Evolutionary conservation across 139 green algal species (phyloP).

Genomic region (Volvox africanus): DNA sequence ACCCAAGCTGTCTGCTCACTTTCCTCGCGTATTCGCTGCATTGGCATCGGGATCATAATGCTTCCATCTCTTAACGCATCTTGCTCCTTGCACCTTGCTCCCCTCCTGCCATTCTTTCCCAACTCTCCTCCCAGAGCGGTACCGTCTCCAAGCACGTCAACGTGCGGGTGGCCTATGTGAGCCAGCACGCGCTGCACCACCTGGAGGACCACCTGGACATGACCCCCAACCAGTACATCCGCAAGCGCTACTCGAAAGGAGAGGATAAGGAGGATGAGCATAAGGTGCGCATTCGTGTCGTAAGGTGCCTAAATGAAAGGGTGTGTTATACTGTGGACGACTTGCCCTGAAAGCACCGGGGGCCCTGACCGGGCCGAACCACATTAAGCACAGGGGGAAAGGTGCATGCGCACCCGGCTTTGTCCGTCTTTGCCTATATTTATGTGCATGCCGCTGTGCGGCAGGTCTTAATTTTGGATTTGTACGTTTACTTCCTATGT

Average conservation of each 20-base stretch:
- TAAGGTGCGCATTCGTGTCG: conserved; percentile 42
- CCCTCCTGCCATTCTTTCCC: neutral
- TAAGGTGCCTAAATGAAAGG: too few relatives aligned
- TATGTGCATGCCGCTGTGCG: too few relatives aligned
- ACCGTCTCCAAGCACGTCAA: conserved; percentile 89
- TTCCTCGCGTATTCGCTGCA: neutral
- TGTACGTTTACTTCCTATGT: too few relatives aligned
- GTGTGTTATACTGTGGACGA: too few relatives aligned
- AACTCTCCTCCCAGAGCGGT: conserved; percentile 23
- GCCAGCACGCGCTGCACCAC: conserved; percentile 97
- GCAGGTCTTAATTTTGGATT: too few relatives aligned
- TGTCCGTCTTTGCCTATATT: too few relatives aligned
- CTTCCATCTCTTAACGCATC: neutral
- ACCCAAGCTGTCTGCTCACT: neutral
- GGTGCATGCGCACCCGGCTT: too few relatives aligned
- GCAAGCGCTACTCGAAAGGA: conserved; percentile 86
- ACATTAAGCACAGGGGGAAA: too few relatives aligned
- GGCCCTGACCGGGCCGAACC: too few relatives aligned
- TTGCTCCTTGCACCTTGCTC: neutral
- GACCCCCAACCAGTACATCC: conserved; percentile 94
- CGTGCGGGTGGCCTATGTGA: conserved; percentile 94
- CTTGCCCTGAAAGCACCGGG: too few relatives aligned
- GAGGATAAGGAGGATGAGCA: conserved; percentile 72
- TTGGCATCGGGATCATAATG: neutral
- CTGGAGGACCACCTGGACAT: conserved; percentile 93